A percentile compares a stretch with the other conserved stretches of the same genome.
phyloP scores from a whole-genome alignment of 768 basidiomycete genomes.

The Boletus speciosus region DNA sequence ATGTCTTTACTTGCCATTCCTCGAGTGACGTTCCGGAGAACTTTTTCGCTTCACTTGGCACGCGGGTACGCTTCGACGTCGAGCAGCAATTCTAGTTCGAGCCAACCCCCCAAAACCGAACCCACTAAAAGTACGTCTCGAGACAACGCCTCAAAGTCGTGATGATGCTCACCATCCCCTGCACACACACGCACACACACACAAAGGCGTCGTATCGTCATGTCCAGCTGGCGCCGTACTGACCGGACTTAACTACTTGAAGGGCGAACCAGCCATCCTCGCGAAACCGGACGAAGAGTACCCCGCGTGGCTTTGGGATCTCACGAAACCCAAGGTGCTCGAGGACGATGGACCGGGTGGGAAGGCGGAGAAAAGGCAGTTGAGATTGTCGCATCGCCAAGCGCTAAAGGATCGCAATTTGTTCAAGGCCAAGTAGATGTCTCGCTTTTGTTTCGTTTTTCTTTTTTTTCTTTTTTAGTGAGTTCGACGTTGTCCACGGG shows the following conservation, averaged over 20 bases:
- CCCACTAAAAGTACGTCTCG: constrained; percentile 19
- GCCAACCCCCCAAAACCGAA: constrained; percentile 4
- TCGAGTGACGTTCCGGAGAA: constrained; percentile 12
- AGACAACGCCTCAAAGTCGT: not conserved
- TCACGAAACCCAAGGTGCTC: constrained; percentile 57
- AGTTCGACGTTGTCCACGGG: not conserved
- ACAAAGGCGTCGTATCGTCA: constrained; percentile 44
- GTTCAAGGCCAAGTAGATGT: constrained; percentile 69
- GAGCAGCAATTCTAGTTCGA: not conserved
- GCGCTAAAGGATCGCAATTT: constrained; percentile 81
- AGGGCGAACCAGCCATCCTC: constrained; percentile 73
- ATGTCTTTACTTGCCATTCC: constrained; percentile 20
- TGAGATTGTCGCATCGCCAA: constrained; percentile 61
- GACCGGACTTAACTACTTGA: constrained; percentile 79
- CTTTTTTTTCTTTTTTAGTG: not conserved
- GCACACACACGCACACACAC: no score
- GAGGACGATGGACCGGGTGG: constrained; percentile 76
- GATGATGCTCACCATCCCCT: not conserved
- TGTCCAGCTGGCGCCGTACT: constrained; percentile 72
- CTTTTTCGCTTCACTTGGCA: constrained; percentile 1
- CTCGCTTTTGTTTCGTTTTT: no score
- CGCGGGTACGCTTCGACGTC: constrained; percentile 17
- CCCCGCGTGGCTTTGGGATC: constrained; percentile 85
- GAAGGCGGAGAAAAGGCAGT: constrained; percentile 50
- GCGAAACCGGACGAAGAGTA: constrained; percentile 81